These are phyloP conservation scores for Cryptococcus jaspeensis DNA, from an alignment of 1,284 basidiomycete species.

Conservation along the genomic window DNA sequence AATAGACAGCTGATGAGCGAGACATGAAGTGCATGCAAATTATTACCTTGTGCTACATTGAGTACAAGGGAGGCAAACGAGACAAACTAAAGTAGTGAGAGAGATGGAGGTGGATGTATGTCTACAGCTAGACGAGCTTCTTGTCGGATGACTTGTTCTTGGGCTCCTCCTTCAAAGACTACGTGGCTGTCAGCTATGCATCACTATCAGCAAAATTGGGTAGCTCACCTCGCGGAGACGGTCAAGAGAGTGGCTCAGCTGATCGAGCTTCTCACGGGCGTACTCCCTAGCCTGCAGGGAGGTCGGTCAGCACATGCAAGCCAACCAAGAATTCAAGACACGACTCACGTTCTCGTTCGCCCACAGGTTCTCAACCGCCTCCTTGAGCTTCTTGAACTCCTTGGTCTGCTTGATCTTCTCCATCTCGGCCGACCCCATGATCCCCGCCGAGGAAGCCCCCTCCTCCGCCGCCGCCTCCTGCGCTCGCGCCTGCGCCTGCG, in stretches of 20 bases:
- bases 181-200: background rate
- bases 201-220: too few relatives aligned
- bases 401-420: background rate
- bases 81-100: too few relatives aligned
- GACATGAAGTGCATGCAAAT: too few relatives aligned
- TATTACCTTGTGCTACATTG: too few relatives aligned
- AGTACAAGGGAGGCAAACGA: too few relatives aligned
- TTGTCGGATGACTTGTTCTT: background rate
- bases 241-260: conserved; percentile 24
- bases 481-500: background rate
- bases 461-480: background rate
- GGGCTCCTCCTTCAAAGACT: background rate
- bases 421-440: background rate
- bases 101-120: background rate
- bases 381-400: conserved; percentile 21
- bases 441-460: background rate
- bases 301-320: background rate
- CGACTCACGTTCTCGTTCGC: conserved; percentile 23
- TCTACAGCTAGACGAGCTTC: background rate
- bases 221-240: conserved; percentile 26
- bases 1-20: too few relatives aligned
- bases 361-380: conserved; percentile 25
- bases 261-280: conserved; percentile 32
- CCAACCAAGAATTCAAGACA: background rate
- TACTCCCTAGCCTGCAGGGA: conserved; percentile 22